Conservation (phyloP, 805 yeast genomes). For the Sugiyamaella lignohabitans region DNA sequence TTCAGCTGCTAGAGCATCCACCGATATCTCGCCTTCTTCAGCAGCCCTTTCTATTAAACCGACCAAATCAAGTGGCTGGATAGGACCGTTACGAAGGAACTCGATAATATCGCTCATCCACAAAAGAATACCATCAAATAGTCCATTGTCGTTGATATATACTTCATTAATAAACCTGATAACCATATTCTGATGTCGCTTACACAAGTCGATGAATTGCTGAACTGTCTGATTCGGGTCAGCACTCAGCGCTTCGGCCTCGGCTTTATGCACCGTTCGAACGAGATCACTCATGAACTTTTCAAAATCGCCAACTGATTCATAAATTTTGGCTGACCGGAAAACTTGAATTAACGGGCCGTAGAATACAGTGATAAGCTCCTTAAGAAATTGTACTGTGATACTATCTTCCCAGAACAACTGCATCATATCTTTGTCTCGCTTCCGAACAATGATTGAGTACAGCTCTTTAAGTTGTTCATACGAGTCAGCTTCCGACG, state of each 20-base stretch:
- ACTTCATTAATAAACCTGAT: constrained; percentile 74
- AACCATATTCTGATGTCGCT: constrained; percentile 63
- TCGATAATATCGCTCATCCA: constrained; percentile 69
- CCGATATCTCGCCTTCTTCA: constrained; percentile 18
- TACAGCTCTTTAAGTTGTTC: constrained; percentile 54
- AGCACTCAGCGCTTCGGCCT: constrained; percentile 44
- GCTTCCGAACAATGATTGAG: constrained; percentile 55
- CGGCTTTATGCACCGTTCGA: constrained; percentile 44
- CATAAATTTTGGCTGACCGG: constrained; percentile 57
- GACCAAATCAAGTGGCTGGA: constrained; percentile 42
- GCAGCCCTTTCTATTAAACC: constrained; percentile 18
- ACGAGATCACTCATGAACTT: constrained; percentile 63
- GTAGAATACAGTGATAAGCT: constrained; percentile 63
- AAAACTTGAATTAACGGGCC: constrained; percentile 67
- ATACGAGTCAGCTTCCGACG: constrained; percentile 39
- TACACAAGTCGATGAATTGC: constrained; percentile 56
- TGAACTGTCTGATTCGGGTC: constrained; percentile 61
- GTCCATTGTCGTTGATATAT: constrained; percentile 67
- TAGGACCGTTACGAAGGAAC: constrained; percentile 55
- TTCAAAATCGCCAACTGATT: constrained; percentile 58
- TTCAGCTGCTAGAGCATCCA: constrained; percentile 33
- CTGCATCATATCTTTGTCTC: constrained; percentile 69
- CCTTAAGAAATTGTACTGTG: constrained; percentile 66
- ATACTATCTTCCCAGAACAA: constrained; percentile 83
- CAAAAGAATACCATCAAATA: constrained; percentile 62